Evolutionary conservation across 2,329 filamentous ascomycete species (phyloP).

Genomic region (Hypoxylon sp.): DNA sequence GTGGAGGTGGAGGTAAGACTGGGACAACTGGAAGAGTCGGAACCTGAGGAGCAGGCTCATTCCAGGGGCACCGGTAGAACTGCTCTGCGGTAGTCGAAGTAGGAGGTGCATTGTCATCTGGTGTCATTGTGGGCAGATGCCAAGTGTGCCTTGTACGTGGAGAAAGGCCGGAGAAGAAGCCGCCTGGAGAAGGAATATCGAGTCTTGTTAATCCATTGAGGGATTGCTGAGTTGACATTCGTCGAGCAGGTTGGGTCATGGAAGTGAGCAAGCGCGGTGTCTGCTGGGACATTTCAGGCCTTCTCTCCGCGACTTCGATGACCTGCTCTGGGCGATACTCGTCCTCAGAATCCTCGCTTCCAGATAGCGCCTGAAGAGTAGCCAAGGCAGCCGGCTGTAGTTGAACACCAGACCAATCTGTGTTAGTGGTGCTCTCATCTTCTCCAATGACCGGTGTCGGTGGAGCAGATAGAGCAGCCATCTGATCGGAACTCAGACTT

Average conservation of each 20-base stretch:
- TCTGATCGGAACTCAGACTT: conserved; percentile 88
- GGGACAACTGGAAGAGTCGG: conserved; percentile 46
- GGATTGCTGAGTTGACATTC: conserved; percentile 66
- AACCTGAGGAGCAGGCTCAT: conserved; percentile 58
- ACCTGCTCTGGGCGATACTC: conserved; percentile 72
- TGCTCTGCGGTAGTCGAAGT: conserved; percentile 92
- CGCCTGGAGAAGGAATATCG: conserved; percentile 91
- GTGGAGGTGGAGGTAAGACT: conserved; percentile 55
- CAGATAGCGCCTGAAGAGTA: conserved; percentile 81
- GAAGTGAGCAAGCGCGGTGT: conserved; percentile 66
- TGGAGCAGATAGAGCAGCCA: conserved; percentile 86
- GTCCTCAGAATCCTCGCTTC: conserved; percentile 69
- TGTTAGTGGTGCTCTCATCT: conserved; percentile 67
- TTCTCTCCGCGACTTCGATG: conserved; percentile 66
- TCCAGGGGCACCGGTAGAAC: conserved; percentile 91
- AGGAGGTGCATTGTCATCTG: conserved; percentile 72
- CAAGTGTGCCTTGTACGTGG: conserved; percentile 84
- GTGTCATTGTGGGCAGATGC: conserved; percentile 73
- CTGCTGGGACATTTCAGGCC: conserved; percentile 68
- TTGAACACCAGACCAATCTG: conserved; percentile 79
- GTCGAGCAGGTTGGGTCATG: conserved; percentile 54
- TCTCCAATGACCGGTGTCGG: conserved; percentile 82
- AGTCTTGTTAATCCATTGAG: conserved; percentile 82
- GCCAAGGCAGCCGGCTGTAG: conserved; percentile 86
- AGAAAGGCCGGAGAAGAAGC: conserved; percentile 90